Percentiles rank a stretch among this genome's conserved stretches.
Evolutionary conservation across 2,329 filamentous ascomycete genomes (phyloP).

Genomic region (Fusarium liriodendri): DNA sequence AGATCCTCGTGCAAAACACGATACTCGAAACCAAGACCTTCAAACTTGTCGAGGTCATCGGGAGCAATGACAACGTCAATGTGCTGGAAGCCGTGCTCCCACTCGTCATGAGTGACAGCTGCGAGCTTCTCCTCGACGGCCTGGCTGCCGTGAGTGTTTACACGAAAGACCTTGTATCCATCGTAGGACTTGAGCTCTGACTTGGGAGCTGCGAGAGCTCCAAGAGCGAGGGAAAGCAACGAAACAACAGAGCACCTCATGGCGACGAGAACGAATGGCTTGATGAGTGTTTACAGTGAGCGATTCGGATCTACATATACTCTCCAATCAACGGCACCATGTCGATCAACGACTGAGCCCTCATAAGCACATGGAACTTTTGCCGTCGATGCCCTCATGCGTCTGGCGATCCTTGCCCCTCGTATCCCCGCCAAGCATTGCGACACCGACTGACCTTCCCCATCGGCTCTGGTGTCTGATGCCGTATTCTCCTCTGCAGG

Average conservation of each 20-base stretch:
- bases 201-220: conserved; percentile 31
- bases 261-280: conserved; percentile 3
- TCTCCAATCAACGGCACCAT: not conserved
- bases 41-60: conserved; percentile 43
- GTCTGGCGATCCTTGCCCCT: conserved; percentile 18
- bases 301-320: conserved; percentile 11
- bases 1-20: conserved; percentile 46
- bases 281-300: not conserved
- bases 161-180: conserved; percentile 55
- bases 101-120: conserved; percentile 36
- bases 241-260: conserved; percentile 36
- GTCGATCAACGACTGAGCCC: not conserved
- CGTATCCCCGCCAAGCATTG: conserved; percentile 2
- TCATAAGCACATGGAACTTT: conserved; percentile 13
- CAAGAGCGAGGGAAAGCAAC: conserved; percentile 28
- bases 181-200: conserved; percentile 41
- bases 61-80: conserved; percentile 50
- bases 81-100: conserved; percentile 33
- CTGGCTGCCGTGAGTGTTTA: conserved; percentile 57
- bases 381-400: not conserved
- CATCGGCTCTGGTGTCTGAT: conserved; percentile 14
- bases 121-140: conserved; percentile 49
- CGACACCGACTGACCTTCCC: conserved; percentile 22
- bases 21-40: conserved; percentile 45
- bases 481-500: not conserved